Conservation (phyloP, 768 basidiomycete species). For the Terana coerulea region DNA sequence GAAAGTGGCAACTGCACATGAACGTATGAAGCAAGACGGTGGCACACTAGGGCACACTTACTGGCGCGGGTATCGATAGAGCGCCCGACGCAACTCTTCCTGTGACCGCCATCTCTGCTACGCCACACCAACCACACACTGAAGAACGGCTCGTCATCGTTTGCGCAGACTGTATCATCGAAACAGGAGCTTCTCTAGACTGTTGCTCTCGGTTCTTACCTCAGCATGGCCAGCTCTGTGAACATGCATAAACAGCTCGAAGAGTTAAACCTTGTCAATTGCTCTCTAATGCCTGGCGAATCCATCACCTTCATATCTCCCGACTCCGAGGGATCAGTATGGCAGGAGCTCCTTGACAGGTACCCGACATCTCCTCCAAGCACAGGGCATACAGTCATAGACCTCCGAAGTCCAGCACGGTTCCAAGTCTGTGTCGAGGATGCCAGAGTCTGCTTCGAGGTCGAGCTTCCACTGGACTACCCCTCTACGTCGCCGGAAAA, state of each 20-base stretch:
- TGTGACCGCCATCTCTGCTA: no score
- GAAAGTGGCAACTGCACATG: no score
- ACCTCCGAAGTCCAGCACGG: slow-evolving; percentile 17
- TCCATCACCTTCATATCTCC: slow-evolving; percentile 34
- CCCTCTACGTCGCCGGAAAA: neutral
- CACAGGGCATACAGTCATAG: neutral
- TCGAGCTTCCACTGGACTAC: slow-evolving; percentile 24
- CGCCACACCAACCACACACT: no score
- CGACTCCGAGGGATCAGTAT: slow-evolving; percentile 33
- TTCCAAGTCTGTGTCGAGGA: slow-evolving; percentile 33
- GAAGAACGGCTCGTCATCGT: no score
- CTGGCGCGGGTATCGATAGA: no score
- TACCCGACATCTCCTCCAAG: slow-evolving; percentile 23
- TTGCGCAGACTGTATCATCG: no score
- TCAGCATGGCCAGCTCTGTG: no score
- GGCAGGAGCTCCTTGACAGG: slow-evolving; percentile 26
- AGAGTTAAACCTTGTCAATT: slow-evolving; percentile 58
- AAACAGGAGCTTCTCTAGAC: no score
- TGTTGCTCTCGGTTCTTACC: no score
- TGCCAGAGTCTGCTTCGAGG: slow-evolving; percentile 35
- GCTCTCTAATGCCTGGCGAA: slow-evolving; percentile 64
- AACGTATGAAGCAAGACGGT: no score
- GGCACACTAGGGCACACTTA: no score
- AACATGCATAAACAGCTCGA: slow-evolving; percentile 28
- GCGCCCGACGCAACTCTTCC: no score